Conservation (phyloP, 2,329 filamentous ascomycete species). For the Monosporascus sp. region DNA sequence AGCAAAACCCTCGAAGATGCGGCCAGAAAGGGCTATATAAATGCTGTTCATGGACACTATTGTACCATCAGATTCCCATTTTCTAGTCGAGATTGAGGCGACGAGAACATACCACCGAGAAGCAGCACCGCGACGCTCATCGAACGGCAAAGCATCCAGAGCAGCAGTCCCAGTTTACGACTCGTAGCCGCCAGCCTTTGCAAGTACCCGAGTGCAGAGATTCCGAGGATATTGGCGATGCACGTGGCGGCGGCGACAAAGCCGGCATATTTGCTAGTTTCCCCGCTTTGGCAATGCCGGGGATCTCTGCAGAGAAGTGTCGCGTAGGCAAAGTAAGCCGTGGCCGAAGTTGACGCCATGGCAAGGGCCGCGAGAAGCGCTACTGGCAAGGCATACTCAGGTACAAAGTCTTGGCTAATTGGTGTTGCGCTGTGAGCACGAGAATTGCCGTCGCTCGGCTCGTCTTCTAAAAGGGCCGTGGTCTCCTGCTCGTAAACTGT, state of each 20-base stretch:
- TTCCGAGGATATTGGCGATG: background rate
- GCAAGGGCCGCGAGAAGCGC: too few species aligned
- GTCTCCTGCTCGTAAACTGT: too few species aligned
- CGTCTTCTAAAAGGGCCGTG: too few species aligned
- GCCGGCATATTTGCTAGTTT: background rate
- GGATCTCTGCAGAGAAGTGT: background rate
- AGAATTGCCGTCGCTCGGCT: too few species aligned
- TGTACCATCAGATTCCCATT: background rate
- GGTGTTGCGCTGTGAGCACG: too few species aligned
- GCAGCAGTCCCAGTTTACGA: background rate
- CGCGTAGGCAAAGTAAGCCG: background rate
- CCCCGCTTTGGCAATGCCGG: background rate
- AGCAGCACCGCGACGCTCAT: background rate
- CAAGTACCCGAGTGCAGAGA: background rate
- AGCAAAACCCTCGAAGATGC: conserved; percentile 13
- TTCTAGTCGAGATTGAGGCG: too few species aligned
- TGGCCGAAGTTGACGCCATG: background rate
- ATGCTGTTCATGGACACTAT: conserved; percentile 4
- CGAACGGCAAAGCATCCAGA: background rate
- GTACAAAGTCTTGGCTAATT: too few species aligned
- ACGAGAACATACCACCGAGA: background rate
- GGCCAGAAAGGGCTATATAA: conserved; percentile 5
- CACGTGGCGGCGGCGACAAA: background rate
- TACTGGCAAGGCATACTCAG: too few species aligned
- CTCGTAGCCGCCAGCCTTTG: background rate